phyloP scores from a whole-genome alignment of 2,329 filamentous ascomycete genomes.

The Penicillium sp. region DNA sequence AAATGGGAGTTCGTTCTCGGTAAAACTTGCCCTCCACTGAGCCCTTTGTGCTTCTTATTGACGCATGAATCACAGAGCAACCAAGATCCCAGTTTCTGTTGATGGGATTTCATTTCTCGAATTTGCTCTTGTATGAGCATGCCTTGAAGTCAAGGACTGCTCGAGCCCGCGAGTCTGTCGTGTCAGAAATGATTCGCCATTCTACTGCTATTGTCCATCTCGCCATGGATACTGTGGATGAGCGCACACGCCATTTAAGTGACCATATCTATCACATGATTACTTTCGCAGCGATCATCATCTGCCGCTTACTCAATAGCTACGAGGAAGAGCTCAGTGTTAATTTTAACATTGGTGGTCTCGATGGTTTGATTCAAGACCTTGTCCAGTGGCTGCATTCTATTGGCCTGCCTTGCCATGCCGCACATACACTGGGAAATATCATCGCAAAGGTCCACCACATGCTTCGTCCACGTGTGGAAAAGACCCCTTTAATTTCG shows the following conservation, averaged over 20 bases:
- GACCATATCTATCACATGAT: conserved; percentile 51
- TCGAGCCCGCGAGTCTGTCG: conserved; percentile 33
- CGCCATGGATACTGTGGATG: conserved; percentile 45
- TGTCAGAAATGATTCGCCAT: conserved; percentile 44
- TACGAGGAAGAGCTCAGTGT: conserved; percentile 36
- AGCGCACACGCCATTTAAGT: conserved; percentile 45
- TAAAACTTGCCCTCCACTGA: conserved; percentile 12
- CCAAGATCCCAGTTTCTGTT: conserved; percentile 47
- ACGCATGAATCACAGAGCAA: conserved; percentile 31
- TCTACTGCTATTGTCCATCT: conserved; percentile 42
- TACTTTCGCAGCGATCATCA: conserved; percentile 40
- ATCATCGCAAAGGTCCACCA: conserved; percentile 34
- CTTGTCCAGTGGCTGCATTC: conserved; percentile 43
- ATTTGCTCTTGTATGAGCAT: conserved; percentile 43
- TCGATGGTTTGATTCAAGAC: conserved; percentile 35
- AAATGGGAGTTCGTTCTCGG: conserved; percentile 43
- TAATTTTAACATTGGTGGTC: conserved; percentile 31
- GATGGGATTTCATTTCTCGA: conserved; percentile 49
- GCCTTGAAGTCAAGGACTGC: conserved; percentile 36
- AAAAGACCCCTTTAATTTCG: conserved; percentile 2
- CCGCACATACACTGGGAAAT: conserved; percentile 41
- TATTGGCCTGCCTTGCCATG: conserved; percentile 44
- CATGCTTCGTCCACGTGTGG: conserved; percentile 33
- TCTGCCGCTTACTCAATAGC: conserved; percentile 36
- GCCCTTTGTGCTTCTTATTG: background rate